phyloP scores from a whole-genome alignment of 257 asterid species.

The Solanum verrucosum region DNA sequence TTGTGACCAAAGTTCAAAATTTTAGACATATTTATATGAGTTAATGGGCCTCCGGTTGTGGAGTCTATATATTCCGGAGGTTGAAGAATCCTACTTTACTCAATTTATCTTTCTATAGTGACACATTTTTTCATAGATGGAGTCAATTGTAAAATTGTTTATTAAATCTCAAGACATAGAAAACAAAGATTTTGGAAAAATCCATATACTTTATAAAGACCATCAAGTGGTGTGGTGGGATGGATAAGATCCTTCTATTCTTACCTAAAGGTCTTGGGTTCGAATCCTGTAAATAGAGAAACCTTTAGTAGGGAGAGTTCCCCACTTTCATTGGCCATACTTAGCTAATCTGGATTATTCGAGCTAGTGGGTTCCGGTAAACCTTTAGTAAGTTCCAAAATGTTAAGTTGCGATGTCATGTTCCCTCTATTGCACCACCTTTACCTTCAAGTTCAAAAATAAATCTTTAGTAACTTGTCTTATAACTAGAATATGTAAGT shows the following conservation, averaged over 20 bases:
- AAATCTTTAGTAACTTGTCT: neutral
- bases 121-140: neutral
- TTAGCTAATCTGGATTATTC: neutral
- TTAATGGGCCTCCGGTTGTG: neutral
- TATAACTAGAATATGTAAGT: neutral
- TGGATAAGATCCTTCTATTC: neutral
- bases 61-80: neutral
- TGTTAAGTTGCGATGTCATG: neutral
- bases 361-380: neutral
- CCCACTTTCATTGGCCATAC: neutral
- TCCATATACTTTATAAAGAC: neutral
- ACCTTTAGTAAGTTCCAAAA: neutral
- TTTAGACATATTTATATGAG: neutral
- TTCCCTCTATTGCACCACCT: neutral
- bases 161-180: neutral
- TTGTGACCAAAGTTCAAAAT: neutral
- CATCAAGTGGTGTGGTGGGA: neutral
- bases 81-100: neutral
- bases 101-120: neutral
- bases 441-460: neutral
- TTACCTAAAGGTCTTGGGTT: neutral
- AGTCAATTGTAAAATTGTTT: neutral
- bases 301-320: neutral
- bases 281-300: neutral
- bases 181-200: neutral